phyloP scores from a whole-genome alignment of 2,329 filamentous ascomycete species.

The Fusarium lyarnte region DNA sequence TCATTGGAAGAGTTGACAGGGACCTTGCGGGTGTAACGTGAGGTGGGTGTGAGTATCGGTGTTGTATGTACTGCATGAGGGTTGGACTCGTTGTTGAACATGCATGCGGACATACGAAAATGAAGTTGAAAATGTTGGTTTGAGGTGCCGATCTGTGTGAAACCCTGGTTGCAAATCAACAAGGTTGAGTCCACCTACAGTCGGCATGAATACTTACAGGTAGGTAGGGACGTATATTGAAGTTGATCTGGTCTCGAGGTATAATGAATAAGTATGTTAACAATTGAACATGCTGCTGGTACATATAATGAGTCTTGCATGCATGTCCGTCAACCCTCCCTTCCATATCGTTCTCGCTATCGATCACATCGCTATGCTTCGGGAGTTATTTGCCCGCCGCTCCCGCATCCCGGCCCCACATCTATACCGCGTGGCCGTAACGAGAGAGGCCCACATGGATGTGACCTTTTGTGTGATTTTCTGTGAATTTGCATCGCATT shows the following conservation, averaged over 20 bases:
- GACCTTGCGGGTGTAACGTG: slow-evolving; percentile 1
- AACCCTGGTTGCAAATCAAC: slow-evolving; percentile 21
- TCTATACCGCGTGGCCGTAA: slow-evolving; percentile 20
- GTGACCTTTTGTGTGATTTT: neutral
- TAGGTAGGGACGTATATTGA: neutral
- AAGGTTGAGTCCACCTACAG: neutral
- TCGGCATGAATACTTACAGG: neutral
- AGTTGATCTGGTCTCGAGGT: neutral
- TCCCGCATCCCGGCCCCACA: slow-evolving; percentile 34
- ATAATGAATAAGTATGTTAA: neutral
- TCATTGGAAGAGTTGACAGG: slow-evolving; percentile 1
- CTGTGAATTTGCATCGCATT: neutral
- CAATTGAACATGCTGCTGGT: neutral
- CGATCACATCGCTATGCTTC: neutral
- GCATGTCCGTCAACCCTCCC: neutral
- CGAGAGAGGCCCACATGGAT: neutral
- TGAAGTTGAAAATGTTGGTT: slow-evolving; percentile 8
- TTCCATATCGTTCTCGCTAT: neutral
- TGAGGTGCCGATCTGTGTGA: slow-evolving; percentile 16
- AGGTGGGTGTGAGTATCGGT: neutral
- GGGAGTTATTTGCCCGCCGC: slow-evolving; percentile 27
- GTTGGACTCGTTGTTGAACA: neutral
- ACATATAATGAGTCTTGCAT: neutral
- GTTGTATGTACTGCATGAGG: neutral
- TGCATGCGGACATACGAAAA: slow-evolving; percentile 15